Evolutionary conservation across 208 protist genomes (phyloP).

Genomic region (Acanthamoeba royreba): DNA sequence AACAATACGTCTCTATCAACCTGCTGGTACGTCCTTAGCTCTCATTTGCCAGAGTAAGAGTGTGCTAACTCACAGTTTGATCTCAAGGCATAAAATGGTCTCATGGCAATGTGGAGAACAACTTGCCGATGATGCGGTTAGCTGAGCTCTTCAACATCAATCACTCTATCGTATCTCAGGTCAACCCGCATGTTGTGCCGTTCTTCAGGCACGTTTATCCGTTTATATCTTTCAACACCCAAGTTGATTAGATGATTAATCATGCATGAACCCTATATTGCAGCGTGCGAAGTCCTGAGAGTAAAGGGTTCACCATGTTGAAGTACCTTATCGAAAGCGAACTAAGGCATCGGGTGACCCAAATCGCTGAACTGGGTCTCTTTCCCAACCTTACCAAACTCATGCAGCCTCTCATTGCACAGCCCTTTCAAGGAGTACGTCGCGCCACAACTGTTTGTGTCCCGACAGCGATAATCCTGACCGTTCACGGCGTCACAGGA

Average conservation of each 20-base stretch:
- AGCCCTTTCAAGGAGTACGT: conserved; percentile 67
- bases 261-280: background rate
- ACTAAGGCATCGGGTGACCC: background rate
- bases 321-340: background rate
- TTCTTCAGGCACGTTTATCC: conserved; percentile 45
- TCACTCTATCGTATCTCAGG: conserved; percentile 76
- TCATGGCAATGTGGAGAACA: conserved; percentile 56
- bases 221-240: no score
- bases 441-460: background rate
- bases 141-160: conserved; percentile 82
- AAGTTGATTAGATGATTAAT: no score
- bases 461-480: no score
- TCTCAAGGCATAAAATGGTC: conserved; percentile 14
- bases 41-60: background rate
- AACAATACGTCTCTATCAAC: background rate
- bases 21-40: background rate
- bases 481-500: background rate
- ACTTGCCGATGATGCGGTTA: conserved; percentile 73
- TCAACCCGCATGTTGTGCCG: conserved; percentile 72
- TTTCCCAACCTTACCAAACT: conserved; percentile 6
- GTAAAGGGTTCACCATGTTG: background rate
- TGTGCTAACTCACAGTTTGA: background rate
- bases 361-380: conserved; percentile 39
- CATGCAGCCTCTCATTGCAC: conserved; percentile 57
- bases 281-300: background rate